Conservation (phyloP, 2,329 filamentous ascomycete genomes). For the Westerdykella sp. region DNA sequence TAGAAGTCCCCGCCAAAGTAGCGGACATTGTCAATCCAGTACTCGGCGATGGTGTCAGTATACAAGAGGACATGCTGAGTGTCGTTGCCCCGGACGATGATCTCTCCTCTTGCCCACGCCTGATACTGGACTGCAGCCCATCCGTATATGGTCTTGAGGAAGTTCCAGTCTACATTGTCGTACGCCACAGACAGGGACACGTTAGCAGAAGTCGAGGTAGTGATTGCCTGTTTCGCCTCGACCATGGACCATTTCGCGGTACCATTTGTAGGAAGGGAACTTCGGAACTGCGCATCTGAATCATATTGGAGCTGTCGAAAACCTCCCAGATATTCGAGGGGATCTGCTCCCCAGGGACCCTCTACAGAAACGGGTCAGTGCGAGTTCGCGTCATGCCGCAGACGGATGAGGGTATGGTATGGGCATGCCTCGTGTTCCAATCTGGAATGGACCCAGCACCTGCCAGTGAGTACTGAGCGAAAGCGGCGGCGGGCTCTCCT, state of each 20-base stretch:
- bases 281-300: conserved; percentile 40
- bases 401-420: conserved; percentile 1
- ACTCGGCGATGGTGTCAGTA: conserved; percentile 47
- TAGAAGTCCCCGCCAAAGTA: conserved; percentile 56
- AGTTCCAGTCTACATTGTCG: conserved; percentile 48
- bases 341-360: conserved; percentile 54
- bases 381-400: neutral
- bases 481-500: conserved; percentile 15
- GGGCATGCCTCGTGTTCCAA: conserved; percentile 51
- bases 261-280: conserved; percentile 48
- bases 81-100: conserved; percentile 36
- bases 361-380: conserved; percentile 36
- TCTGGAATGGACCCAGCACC: conserved; percentile 52
- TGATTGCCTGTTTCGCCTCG: conserved; percentile 26
- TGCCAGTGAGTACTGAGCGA: conserved; percentile 42
- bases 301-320: conserved; percentile 45
- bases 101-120: conserved; percentile 49
- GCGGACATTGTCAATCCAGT: conserved; percentile 46
- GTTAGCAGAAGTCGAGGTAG: conserved; percentile 24
- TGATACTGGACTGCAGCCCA: conserved; percentile 56
- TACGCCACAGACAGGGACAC: conserved; percentile 43
- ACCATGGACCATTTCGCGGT: conserved; percentile 45
- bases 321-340: conserved; percentile 49
- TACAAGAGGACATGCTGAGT: conserved; percentile 39
- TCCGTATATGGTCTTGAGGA: conserved; percentile 50